Conservation (phyloP, 2,329 filamentous ascomycete species). For the Talaromyces marneffei region DNA sequence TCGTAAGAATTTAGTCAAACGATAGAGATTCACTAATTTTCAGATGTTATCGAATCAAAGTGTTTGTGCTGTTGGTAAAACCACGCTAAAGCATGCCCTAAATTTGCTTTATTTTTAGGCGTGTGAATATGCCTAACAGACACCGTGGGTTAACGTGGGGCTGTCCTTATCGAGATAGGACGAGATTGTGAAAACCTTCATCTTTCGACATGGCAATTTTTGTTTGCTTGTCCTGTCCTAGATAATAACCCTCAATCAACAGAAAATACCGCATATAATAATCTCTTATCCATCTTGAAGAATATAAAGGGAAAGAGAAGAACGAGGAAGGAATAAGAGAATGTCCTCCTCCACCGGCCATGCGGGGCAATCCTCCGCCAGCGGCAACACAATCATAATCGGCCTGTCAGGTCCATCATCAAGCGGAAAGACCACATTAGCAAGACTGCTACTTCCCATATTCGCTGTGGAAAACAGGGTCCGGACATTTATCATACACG, state of each 20-base stretch:
- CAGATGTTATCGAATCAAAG: not conserved
- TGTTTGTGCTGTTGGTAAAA: not conserved
- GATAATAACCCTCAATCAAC: too few relatives aligned
- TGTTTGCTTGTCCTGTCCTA: not conserved
- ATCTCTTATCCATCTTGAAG: too few relatives aligned
- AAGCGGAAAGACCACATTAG: slow-evolving; percentile 90
- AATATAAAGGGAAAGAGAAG: not conserved
- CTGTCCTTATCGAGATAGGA: not conserved
- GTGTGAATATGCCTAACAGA: not conserved
- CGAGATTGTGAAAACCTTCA: too few relatives aligned
- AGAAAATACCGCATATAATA: too few relatives aligned
- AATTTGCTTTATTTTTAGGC: not conserved
- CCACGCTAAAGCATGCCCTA: not conserved
- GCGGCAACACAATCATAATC: slow-evolving; percentile 52
- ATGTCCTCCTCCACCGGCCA: not conserved
- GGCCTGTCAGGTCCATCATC: slow-evolving; percentile 86
- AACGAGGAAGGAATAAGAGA: not conserved
- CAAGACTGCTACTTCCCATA: slow-evolving; percentile 73
- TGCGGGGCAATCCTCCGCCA: slow-evolving; percentile 7
- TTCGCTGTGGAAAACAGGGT: slow-evolving; percentile 49
- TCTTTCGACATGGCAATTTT: not conserved
- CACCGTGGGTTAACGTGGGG: not conserved
- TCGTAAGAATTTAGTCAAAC: not conserved
- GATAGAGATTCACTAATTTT: too few relatives aligned
- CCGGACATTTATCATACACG: slow-evolving; percentile 69